These are phyloP conservation scores for Trichoderma pleuroti DNA, from an alignment of 2,329 filamentous ascomycete species.

Conservation along the genomic window DNA sequence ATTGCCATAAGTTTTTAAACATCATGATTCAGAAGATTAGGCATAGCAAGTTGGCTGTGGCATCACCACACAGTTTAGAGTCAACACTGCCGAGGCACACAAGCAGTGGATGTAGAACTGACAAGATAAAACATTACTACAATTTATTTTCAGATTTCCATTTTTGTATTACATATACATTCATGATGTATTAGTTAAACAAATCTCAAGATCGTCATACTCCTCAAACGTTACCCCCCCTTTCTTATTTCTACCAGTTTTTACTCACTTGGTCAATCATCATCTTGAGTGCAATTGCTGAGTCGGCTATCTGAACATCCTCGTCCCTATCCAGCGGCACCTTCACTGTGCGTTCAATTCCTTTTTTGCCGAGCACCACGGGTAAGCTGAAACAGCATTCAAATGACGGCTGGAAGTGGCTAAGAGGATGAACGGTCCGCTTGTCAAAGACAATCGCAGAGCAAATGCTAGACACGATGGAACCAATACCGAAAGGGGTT, in stretches of 20 bases:
- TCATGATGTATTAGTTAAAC: background rate
- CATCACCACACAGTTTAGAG: background rate
- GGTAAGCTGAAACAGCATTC: constrained; percentile 49
- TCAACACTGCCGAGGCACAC: background rate
- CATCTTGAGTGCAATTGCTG: background rate
- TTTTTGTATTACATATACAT: background rate
- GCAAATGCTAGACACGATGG: constrained; percentile 46
- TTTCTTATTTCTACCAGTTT: background rate
- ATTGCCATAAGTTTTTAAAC: background rate
- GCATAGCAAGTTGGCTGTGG: background rate
- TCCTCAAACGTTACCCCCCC: background rate
- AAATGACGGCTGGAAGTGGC: constrained; percentile 45
- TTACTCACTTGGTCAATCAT: background rate
- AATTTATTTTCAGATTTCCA: background rate
- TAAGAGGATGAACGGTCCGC: constrained; percentile 44
- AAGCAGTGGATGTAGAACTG: background rate
- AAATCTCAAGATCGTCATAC: background rate
- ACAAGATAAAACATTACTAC: background rate
- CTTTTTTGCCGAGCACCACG: constrained; percentile 45
- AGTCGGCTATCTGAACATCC: background rate
- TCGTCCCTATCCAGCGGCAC: background rate
- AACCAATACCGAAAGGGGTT: constrained; percentile 48
- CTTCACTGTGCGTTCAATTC: constrained; percentile 21
- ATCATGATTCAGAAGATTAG: background rate
- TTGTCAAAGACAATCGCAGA: constrained; percentile 48